Base-by-base conservation (phyloP, 495 filamentous ascomycete species). In the Tuber microsphaerosporum region DNA sequence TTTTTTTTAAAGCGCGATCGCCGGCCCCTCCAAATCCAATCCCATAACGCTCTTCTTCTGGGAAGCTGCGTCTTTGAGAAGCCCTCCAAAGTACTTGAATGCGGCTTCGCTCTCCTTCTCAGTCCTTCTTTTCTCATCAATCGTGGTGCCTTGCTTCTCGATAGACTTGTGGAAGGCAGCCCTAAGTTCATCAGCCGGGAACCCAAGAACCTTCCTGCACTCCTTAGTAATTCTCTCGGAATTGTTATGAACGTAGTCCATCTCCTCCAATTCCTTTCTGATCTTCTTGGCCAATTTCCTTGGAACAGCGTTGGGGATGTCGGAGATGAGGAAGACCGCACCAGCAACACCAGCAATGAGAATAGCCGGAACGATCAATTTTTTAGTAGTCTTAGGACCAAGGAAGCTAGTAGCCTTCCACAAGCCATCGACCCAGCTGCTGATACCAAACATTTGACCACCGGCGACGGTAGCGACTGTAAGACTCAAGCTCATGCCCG, bases 221-320 rank as follows among this genome's bases (percentile, higher is more conserved):
- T 94, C 92, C 71, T 88, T 85, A 12, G 91, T 90, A 77, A 99
- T 94, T 41, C 95, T 92, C 41, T 87, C 87, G 78, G 92, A 88
- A 86, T 99, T 99, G 75, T 88, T 84, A 84, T 99, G 96, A 17
- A 94, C 91, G 83, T 97, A 99, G 85, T 99, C 95, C 82, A 97
- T 89, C 34, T 89, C 87, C 37, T 87, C 86, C 42, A 99, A 91
- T 79, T 91, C 90, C 56, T 88, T 84, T 16, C 92, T 89, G 80
- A 99, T 92, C 85, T 97, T 97, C 83, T 86, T 87, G 70, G 90
- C 91, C 26, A 99, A 89, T 45, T 94, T 94, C 73, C 91, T 90
- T 51, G 95, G 95, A 16, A 99, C 91, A 16, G 95, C 93, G 68
- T 89, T 86, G 2, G 95, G 95, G 77, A 99, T 94, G 73, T 94